Evolutionary conservation across 176 grass and related monocot genomes (phyloP).

Genomic region (Oryza punctata): DNA sequence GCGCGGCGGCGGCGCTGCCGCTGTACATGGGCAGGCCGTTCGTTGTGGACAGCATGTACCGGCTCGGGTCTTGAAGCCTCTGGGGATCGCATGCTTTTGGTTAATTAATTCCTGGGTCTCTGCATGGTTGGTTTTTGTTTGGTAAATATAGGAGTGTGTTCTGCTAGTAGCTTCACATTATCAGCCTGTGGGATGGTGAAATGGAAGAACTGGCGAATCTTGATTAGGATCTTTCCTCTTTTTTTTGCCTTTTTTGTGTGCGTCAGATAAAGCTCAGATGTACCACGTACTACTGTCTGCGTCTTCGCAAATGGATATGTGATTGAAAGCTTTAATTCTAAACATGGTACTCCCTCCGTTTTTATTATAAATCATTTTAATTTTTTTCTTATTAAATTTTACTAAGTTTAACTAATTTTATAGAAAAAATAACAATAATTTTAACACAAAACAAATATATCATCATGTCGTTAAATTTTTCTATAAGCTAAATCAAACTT

Average conservation of each 20-base stretch:
- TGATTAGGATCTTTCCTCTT: background rate
- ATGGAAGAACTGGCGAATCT: background rate
- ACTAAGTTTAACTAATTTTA: too few species aligned
- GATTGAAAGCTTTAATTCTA: background rate
- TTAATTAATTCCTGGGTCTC: too few species aligned
- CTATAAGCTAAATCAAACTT: too few species aligned
- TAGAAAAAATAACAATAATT: too few species aligned
- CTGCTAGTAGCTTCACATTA: background rate
- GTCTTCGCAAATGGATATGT: background rate
- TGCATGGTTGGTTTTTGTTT: background rate
- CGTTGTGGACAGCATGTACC: slow-evolving; percentile 55
- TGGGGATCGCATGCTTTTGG: too few species aligned
- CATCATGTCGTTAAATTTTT: too few species aligned
- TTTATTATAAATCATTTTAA: too few species aligned
- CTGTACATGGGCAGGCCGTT: slow-evolving; percentile 51
- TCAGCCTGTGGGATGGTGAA: background rate
- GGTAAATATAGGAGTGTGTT: too few species aligned
- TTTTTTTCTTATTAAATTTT: too few species aligned
- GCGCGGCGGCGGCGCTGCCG: slow-evolving; percentile 27
- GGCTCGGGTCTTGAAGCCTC: slow-evolving; percentile 52
- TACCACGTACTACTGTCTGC: background rate
- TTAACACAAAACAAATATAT: too few species aligned
- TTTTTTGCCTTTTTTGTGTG: background rate
- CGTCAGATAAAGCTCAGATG: background rate
- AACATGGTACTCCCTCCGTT: background rate